Evolutionary conservation across 306 rosid genomes (phyloP), one percentile per base, ranked within the genome.

Genomic region (Quercus robur): DNA sequence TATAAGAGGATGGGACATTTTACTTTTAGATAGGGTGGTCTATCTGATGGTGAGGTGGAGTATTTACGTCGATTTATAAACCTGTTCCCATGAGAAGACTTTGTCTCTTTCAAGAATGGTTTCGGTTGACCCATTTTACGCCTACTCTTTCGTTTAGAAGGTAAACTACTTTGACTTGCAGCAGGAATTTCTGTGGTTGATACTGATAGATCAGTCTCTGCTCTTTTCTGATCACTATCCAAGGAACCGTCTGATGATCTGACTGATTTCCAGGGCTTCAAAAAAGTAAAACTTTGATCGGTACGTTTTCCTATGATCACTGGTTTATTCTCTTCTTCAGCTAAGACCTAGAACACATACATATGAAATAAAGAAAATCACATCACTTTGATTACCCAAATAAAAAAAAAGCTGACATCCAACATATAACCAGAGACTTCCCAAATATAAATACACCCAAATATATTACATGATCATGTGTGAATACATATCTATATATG

Each of bases 91-190:
- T 76, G 54, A 49, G 17, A 82, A 75, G 87, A 78, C 74, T 85
- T 90, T 13, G 28, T 46, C 76, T 88, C 91, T 77, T 82, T 84
- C 30, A 81, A 73, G 73, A 51, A 82, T 57, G 83, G 31, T 74
- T 82, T 86, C 70, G 83, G 90, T 19, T 76, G 80, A 80, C 44
- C 49, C 92, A 79, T 79, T 85, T 95, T 95, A 1, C 92, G 88
- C 63, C 87, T 91, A 73, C 90, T 90, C 84, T 78, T 82, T 80
- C 55, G 88, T 83, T 86, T 91, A 55, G 74, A 76, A 56, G 89
- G 81, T 57, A 91, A 86, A 81, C 75, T 81, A 76, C 72, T 85
- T 76, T 86, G 86, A 74, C 76, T 82, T 51, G 78, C 68, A 62
- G 73, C 86, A 77, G 86, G 83, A 85, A 58, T 77, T 88, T 90